Evolutionary conservation across 1,284 basidiomycete species (phyloP), one percentile per base, ranked within the genome.

Genomic region (Apiotrichum sp.): DNA sequence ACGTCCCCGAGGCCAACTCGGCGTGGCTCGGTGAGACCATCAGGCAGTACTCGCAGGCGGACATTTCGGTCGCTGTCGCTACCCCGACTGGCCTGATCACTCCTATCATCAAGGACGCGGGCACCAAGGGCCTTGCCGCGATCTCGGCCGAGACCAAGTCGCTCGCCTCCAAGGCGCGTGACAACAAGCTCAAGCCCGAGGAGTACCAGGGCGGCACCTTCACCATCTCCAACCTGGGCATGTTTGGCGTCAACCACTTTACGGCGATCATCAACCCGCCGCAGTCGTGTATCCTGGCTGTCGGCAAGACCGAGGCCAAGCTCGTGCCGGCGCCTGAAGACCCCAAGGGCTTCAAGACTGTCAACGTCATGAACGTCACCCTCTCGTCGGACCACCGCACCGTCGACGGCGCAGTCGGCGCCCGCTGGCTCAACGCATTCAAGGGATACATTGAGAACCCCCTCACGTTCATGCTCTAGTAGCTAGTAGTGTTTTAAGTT

Each of bases 211-310:
- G 96, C 62, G 96, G 96, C 55, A 89, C 92, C 10, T 98, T 99
- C 81, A 98, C 96, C 54, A 92, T 99, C 75, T 98, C 96, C 65
- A 99, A 99, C 80, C 83, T 99, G 65, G 96, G 96, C 78, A 98
- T 98, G 96, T 96, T 84, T 72, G 95, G 91, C 66, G 84, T 95
- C 68, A 84, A 85, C 56, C 86, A 96, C 78, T 99, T 99, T 78
- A 98, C 93, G 22, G 96, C 96, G 50, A 98, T 99, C 80, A 97
- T 99, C 84, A 99, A 99, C 83, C 85, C 89, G 16, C 96, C 96
- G 39, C 96, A 98, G 78, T 89, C 89, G 60, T 97, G 93, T 78
- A 99, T 98, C 72, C 86, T 99, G 57, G 96, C 96, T 54, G 85
- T 98, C 64, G 93, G 96, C 44, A 83, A 86, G 32, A 93, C 92